Evolutionary conservation across 1,139 yeast species (phyloP).

Genomic region (Pichia sp.): DNA sequence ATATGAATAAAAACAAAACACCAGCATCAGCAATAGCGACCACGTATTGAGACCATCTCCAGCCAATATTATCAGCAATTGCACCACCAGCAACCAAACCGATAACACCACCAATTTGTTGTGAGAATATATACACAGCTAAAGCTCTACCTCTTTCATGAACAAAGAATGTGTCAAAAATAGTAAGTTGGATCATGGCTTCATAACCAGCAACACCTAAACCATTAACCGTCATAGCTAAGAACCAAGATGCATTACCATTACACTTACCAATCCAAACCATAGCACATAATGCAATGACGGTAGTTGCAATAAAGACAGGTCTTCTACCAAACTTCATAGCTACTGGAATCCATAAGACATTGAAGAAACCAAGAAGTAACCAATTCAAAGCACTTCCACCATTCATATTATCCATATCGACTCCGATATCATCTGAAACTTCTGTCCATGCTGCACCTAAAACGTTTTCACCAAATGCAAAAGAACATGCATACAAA

Average conservation of each 20-base stretch:
- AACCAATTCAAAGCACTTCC: constrained; percentile 22
- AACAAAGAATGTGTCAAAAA: constrained; percentile 19
- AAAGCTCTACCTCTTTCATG: constrained; percentile 22
- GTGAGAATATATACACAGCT: constrained; percentile 19
- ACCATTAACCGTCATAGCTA: constrained; percentile 16
- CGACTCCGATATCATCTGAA: constrained; percentile 19
- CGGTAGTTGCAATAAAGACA: constrained; percentile 18
- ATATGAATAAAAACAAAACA: constrained; percentile 9
- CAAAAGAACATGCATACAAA: constrained; percentile 21
- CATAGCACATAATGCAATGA: constrained; percentile 14
- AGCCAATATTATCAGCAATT: constrained; percentile 19
- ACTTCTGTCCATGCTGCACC: constrained; percentile 23
- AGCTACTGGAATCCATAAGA: constrained; percentile 23
- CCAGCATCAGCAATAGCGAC: constrained; percentile 17
- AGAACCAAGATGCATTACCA: constrained; percentile 21
- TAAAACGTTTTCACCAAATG: constrained; percentile 22
- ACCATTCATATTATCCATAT: constrained; percentile 20
- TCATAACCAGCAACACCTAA: constrained; percentile 22
- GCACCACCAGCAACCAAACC: constrained; percentile 21
- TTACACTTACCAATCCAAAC: constrained; percentile 18
- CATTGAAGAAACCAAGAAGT: constrained; percentile 20
- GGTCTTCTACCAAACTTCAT: constrained; percentile 23
- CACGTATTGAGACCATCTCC: constrained; percentile 21
- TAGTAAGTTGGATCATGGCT: constrained; percentile 19
- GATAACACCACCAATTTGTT: constrained; percentile 20